Evolutionary conservation across 2,329 filamentous ascomycete species (phyloP).

Genomic region (Thielaviopsis populi): DNA sequence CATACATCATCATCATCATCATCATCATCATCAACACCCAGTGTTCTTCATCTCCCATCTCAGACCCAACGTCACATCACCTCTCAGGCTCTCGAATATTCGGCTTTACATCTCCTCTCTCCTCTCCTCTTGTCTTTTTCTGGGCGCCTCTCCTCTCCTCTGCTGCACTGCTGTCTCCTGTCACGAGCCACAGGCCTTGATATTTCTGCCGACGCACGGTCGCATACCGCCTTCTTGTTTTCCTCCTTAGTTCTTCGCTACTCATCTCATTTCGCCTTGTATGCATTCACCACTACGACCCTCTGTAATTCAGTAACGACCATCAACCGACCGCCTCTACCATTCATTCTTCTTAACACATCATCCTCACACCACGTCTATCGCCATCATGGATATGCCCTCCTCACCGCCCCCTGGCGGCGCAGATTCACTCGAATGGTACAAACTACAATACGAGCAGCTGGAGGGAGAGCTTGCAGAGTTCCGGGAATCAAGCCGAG

Average conservation of each 20-base stretch:
- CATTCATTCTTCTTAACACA: constrained; percentile 3
- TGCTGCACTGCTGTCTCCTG: background rate
- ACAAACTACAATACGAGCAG: constrained; percentile 90
- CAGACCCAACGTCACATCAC: background rate
- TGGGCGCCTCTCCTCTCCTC: background rate
- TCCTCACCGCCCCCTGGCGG: constrained; percentile 45
- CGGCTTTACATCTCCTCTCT: background rate
- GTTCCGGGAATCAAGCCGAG: constrained; percentile 85
- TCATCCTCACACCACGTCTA: background rate
- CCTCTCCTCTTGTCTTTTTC: background rate
- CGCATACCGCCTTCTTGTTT: constrained; percentile 14
- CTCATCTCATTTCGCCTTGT: constrained; percentile 3
- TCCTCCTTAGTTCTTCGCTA: background rate
- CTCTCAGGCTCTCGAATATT: background rate
- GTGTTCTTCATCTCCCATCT: background rate
- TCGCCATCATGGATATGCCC: constrained; percentile 41
- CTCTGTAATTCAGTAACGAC: background rate
- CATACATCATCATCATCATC: too few relatives aligned
- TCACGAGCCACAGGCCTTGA: background rate
- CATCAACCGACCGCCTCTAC: background rate
- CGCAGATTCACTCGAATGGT: constrained; percentile 76
- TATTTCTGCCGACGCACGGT: constrained; percentile 10
- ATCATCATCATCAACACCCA: background rate
- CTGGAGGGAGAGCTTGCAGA: constrained; percentile 83
- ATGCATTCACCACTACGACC: constrained; percentile 4